Base-by-base conservation (phyloP, 495 filamentous ascomycete species). In the Penicillium canariense region DNA sequence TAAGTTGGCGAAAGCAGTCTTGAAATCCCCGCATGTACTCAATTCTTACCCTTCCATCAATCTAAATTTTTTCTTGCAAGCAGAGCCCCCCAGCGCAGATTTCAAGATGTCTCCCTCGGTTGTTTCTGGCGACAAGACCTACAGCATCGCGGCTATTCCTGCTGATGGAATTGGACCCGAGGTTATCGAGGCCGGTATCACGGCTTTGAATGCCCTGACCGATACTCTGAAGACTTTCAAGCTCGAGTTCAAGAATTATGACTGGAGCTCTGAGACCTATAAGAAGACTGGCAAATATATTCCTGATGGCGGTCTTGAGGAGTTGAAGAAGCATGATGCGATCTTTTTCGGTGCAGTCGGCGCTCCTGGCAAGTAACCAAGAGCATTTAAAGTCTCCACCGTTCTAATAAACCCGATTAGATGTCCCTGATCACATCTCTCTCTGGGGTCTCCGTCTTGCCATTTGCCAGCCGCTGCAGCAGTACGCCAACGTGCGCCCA, bases 311-410 rank as follows among this genome's bases (percentile, higher is more conserved):
- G 80, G 75, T 20, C 65, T 84, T 2, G 75, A 79, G 10, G 63
- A 68, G 28, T 50, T 83, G 52, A 80, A 77, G 70, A 77, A 72
- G 55, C 74, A 75, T 38, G 73, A 84, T 60, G 80, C 80, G 2
- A 81, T 82, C 43, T 68, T 83, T 17, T 84, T 84, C 48, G 81
- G 81, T 5, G 77, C 79, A 23, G 81, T 83, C 43, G 80, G 81
- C 1, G 77, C 75, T 15, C 81, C 78, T 3, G 77, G 78, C 80
- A 70, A 52, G 59, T 34, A 3, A 0, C 36, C 25, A 27, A 14
- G 25, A 32, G 17, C 8, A 18, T 25, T 5, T 6, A 12, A 12
- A 42, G 12, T 2, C 2, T 42, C 3, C 22, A n/a, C 38, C 11
- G 20, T 22, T 58, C 48, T 47, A 20, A 25, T 63, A 66, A 23